These are phyloP conservation scores for Silene conica DNA, from an alignment of 148 eudicot species.

Conservation along the genomic window DNA sequence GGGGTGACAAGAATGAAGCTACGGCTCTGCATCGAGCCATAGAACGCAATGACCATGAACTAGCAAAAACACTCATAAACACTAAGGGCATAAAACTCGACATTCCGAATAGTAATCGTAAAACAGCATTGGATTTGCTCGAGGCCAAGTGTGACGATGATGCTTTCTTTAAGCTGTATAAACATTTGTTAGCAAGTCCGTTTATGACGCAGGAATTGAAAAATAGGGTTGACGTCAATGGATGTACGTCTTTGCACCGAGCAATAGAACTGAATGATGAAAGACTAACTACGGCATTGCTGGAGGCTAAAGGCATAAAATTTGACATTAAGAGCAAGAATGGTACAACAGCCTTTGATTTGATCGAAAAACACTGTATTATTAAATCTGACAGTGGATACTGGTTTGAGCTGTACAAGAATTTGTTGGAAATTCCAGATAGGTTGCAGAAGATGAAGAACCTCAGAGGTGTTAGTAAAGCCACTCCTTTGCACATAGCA, in stretches of 20 bases:
- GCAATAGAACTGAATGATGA: background rate
- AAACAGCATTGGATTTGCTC: slow-evolving; percentile 10
- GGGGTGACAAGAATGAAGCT: background rate
- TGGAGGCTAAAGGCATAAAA: slow-evolving; percentile 8
- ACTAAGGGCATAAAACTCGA: background rate
- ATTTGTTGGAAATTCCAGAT: too few relatives aligned
- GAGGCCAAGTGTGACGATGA: background rate
- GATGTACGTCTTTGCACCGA: slow-evolving; percentile 7
- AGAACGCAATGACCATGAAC: background rate
- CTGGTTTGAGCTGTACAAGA: too few relatives aligned
- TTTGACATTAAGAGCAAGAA: background rate
- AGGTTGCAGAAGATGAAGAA: too few relatives aligned
- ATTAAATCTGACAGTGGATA: background rate
- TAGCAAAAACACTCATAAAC: background rate
- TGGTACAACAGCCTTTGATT: slow-evolving; percentile 9
- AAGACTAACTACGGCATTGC: background rate
- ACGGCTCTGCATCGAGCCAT: slow-evolving; percentile 11
- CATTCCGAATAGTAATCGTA: background rate
- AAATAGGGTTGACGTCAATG: background rate
- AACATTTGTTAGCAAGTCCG: background rate
- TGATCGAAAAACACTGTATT: slow-evolving; percentile 7
- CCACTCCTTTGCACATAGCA: too few relatives aligned
- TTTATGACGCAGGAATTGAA: too few relatives aligned
- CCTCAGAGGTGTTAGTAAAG: too few relatives aligned
- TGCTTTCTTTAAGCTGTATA: background rate